Base-by-base conservation (phyloP, 257 asterid genomes). In the Solanum pimpinellifolium region DNA sequence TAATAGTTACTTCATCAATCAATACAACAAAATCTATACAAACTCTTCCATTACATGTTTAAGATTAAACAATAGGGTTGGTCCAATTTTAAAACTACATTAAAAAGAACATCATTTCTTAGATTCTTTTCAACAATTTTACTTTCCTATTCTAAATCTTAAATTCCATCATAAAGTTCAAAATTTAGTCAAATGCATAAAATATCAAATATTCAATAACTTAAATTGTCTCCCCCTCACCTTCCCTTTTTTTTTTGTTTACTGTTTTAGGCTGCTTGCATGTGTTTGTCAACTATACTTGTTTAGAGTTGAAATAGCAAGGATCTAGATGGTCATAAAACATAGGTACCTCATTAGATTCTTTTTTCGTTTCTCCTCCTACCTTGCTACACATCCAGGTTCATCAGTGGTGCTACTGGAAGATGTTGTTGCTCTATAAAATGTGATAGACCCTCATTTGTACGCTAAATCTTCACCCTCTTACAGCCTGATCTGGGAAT, bases 331-430 rank as follows among this genome's bases (percentile, higher is more conserved):
- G 16, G 93, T 68, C n/a, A 89, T 75, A 89, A 93, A 92, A 88
- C 96, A 95, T 46, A 93, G 88, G 60, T 90, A 93, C 35, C 86
- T 88, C 86, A 89, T 93, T 44, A 93, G 89, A 89, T 87, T 89
- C 84, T 92, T 95, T 62, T 74, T 70, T 62, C 86, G 86, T 88
- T 87, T 87, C 91, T 90, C 89, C 88, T 87, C 91, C 84, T 88
- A 90, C 21, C 85, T 89, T 11, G 65, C 42, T 13, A 86, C 37
- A 37, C 31, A 18, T 37, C 49, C 49, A 44, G 1, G 84, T 25
- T 86, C 83, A 74, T 75, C 68, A 68, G 37, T 52, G 76, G 42
- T 46, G 41, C 86, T 86, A 16, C 84, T 86, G 29, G 89, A 84
- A 9, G 92, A 87, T 27, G 88, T 60, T 2, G 68, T 90, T 6